phyloP scores from a whole-genome alignment of 2,329 filamentous ascomycete species.

The Claviceps paspali region DNA sequence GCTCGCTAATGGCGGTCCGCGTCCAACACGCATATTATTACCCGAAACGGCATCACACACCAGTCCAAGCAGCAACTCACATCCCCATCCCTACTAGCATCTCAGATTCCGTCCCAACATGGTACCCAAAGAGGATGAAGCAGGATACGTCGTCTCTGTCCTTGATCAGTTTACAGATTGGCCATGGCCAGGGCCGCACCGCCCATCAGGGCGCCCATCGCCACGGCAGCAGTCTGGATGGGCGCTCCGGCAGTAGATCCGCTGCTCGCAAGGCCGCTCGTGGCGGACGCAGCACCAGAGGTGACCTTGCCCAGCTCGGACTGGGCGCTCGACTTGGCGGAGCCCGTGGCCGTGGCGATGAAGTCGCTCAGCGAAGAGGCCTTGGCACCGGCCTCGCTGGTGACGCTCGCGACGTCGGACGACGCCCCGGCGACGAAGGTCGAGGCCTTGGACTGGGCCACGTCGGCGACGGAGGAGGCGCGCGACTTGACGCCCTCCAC shows the following conservation, averaged over 20 bases:
- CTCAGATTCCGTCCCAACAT: too few species aligned
- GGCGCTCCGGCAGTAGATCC: constrained; percentile 11
- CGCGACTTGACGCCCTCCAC: neutral
- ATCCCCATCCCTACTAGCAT: too few species aligned
- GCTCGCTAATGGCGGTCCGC: too few species aligned
- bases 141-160: too few species aligned
- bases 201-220: constrained; percentile 30
- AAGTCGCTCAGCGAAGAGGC: constrained; percentile 12
- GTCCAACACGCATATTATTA: too few species aligned
- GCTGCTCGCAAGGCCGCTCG: constrained; percentile 8
- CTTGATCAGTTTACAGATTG: too few species aligned
- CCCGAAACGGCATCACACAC: too few species aligned
- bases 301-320: constrained; percentile 11
- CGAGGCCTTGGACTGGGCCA: constrained; percentile 5
- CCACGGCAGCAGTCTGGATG: constrained; percentile 26
- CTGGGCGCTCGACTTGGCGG: constrained; percentile 11
- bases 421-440: constrained; percentile 5
- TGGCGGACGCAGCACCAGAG: constrained; percentile 6
- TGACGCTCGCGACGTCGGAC: constrained; percentile 4
- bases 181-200: constrained; percentile 26
- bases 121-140: too few species aligned
- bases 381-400: constrained; percentile 11
- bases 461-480: neutral
- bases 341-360: constrained; percentile 10
- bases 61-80: too few species aligned